phyloP scores from a whole-genome alignment of 2,329 filamentous ascomycete species.

The Alternaria panax region DNA sequence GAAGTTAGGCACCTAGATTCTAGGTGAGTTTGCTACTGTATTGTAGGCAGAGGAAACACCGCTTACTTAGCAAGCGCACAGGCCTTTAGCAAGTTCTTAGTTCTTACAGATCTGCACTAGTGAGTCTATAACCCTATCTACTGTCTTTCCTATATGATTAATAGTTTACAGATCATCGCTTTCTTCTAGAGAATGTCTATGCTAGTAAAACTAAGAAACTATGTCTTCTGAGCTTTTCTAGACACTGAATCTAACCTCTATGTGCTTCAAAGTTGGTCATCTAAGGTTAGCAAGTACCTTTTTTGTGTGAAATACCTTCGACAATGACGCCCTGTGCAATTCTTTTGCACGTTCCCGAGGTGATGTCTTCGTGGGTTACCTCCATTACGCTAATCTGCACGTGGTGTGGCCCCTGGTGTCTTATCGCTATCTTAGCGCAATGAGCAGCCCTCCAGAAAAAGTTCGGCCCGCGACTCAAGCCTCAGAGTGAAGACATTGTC shows the following conservation, averaged over 20 bases:
- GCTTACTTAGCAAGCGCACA: not conserved
- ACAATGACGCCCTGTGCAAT: not conserved
- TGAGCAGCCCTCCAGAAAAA: conserved; percentile 30
- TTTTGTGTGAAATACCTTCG: not conserved
- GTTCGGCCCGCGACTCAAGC: conserved; percentile 21
- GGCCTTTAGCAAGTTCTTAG: not conserved
- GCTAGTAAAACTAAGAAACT: not conserved
- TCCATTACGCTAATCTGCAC: not conserved
- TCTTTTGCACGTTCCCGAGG: not conserved
- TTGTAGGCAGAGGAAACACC: not conserved
- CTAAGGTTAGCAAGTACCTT: conserved; percentile 7
- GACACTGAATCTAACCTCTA: not conserved
- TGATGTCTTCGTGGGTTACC: not conserved
- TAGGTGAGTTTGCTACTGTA: not conserved
- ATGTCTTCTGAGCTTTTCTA: not conserved
- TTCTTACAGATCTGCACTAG: not conserved
- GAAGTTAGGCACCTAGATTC: not conserved
- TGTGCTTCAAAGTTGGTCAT: not conserved
- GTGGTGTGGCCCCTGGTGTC: not conserved
- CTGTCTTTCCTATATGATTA: not conserved
- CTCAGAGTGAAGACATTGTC: conserved; percentile 9
- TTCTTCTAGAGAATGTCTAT: not conserved
- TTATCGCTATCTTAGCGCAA: conserved; percentile 29
- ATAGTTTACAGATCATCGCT: not conserved
- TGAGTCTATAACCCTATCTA: not conserved